Percentiles rank a stretch among this genome's conserved stretches.
Conservation (phyloP, 345 rosid species). For the Lenwebbia sp. region DNA sequence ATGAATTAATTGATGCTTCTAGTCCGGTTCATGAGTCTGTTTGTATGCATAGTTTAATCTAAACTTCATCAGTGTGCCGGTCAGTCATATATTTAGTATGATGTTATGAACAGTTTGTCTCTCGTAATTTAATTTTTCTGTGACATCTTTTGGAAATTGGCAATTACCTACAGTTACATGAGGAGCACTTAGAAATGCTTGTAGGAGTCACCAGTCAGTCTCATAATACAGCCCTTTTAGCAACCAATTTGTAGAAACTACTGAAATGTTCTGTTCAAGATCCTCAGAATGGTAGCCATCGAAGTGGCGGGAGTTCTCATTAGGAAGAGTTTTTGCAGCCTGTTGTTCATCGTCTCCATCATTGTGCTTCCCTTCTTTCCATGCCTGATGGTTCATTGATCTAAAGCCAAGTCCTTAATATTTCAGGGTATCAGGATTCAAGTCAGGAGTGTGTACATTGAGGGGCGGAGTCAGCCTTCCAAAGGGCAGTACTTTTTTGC, state of each 20-base stretch:
- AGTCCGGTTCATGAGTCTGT: not conserved
- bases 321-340: not conserved
- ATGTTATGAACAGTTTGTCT: not conserved
- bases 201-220: not conserved
- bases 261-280: not conserved
- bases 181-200: not conserved
- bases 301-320: not conserved
- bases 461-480: slow-evolving; percentile 54
- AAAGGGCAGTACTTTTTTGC: slow-evolving; percentile 63
- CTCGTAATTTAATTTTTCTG: not conserved
- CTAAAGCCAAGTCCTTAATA: not conserved
- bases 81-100: not conserved
- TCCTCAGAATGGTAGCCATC: not conserved
- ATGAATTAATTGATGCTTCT: not conserved
- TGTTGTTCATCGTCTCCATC: not conserved
- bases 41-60: not conserved
- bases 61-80: not conserved
- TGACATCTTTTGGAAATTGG: not conserved
- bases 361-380: not conserved
- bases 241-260: not conserved
- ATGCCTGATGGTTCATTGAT: not conserved
- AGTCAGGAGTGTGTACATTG: slow-evolving; percentile 64
- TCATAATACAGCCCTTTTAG: not conserved
- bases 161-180: not conserved
- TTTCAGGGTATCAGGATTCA: slow-evolving; percentile 65